Evolutionary conservation across 805 yeast genomes (phyloP), one percentile per base, ranked within the genome.

Genomic region (Brettanomyces sp.): DNA sequence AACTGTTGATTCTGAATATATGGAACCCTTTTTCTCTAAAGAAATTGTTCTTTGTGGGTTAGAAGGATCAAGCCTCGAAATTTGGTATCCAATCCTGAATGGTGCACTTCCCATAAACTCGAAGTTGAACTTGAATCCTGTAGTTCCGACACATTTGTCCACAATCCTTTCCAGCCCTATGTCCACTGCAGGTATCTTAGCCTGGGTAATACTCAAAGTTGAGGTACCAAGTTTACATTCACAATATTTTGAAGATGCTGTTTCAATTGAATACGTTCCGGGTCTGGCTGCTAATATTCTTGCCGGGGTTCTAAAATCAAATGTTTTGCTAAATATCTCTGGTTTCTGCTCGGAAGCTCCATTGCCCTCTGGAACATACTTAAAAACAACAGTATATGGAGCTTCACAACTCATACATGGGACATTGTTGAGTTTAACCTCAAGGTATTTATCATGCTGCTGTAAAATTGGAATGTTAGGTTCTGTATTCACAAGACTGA

Each of bases 121-220:
- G 50, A 87, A 88, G 32, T 73, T 70, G 48, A 89, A 79, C 23
- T 69, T 68, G 53, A 71, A 77, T 0, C 97, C 99, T 7, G 88
- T 81, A 40, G 89, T 87, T 0, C 99, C 99, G 30, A 93, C 85
- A 67, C 99, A 93, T 42, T 83, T 77, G 56, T 91, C 98, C 24
- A 79, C 69, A 3, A 91, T 78, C 3, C 91, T 79, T 12, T 68
- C 68, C 1, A 88, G 78, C 2, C 53, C 40, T 13, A 77, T 69
- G 3, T 58, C 57, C 18, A 73, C 66, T 1, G 73, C 70, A 3
- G 76, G 77, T 36, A 51, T 44, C 2, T 59, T 59, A 1, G 73
- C 76, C 11, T 59, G 51, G n/a, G 55, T 46, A 1, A 87, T 72
- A 14, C 67, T 57, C 9, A 84, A 68, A 1, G 68, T 60, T 1